Base-by-base conservation (phyloP, 176 grass and related monocot species). In the Hsuehochloa calcarea region DNA sequence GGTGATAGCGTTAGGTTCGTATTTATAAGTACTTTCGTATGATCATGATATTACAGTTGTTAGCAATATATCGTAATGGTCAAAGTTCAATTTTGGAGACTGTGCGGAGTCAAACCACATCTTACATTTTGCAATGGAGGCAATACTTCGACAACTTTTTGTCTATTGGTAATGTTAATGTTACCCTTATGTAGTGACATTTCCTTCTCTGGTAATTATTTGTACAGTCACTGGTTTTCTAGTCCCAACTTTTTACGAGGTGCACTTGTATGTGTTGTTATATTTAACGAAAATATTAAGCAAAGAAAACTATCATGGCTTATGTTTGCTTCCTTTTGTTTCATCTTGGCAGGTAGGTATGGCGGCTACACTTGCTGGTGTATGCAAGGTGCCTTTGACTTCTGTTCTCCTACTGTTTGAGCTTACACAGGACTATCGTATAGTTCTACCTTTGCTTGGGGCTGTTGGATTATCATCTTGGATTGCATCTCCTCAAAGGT, bases 401-500 rank as follows among this genome's bases (percentile, higher is more conserved):
- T 93, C 93, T 64, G 96, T 95, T 61, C 88, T 98, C 7, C 91
- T 98, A 67, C 91, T 98, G 50, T 98, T 98, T 89, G 96, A 95
- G 77, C 93, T 98, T 83, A 95, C 96, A 78, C 96, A 89, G 45
- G 96, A 98, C 69, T 98, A 98, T 37, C 91, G 89, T 34, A 98
- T 98, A 86, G 96, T 98, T 91, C 50, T 98, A 81, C 96, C 96
- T 82, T 85, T 98, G 81, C 93, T 98, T 74, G 96, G 91, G 66
- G 93, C 96, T 80, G 96, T 98, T 43, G 96, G 96, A 77, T 78
- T 98, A 68, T 98, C 96, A 78, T 98, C 93, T 82, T 98, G 93
- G 96, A 98, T 98, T 64, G 72, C 83, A 84, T 95, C 92, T 72
- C 91, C 92, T 72, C 91, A 93, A 87, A 91, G 82, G 61, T 90